Conservation (phyloP, 2,329 filamentous ascomycete species). For the Aspergillus costaricaensis region DNA sequence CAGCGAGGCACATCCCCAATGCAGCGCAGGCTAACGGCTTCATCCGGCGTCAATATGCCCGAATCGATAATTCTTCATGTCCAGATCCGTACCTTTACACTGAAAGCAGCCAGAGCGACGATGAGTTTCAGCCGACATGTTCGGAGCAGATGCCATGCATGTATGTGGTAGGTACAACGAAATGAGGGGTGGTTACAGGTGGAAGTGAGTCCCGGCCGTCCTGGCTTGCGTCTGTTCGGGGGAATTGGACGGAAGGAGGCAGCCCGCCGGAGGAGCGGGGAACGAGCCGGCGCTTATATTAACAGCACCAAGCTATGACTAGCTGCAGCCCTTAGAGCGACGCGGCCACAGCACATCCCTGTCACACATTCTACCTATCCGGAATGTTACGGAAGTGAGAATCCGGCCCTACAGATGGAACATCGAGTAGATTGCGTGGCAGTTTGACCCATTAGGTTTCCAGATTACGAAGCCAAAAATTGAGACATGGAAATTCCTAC, state of each 20-base stretch:
- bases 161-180: too few species aligned
- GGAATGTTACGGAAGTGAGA: too few species aligned
- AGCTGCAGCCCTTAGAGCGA: too few species aligned
- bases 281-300: background rate
- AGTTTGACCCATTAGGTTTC: too few species aligned
- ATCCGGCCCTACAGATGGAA: too few species aligned
- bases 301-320: background rate
- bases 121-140: slow-evolving; percentile 3
- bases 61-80: background rate
- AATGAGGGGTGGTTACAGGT: too few species aligned
- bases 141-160: too few species aligned
- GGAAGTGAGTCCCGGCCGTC: background rate
- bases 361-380: too few species aligned
- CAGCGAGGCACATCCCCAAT: slow-evolving; percentile 34
- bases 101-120: slow-evolving; percentile 29
- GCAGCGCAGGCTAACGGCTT: slow-evolving; percentile 31
- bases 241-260: background rate
- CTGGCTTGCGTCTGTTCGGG: background rate
- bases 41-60: background rate
- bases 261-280: background rate
- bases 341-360: too few species aligned
- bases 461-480: too few species aligned
- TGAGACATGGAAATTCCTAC: too few species aligned
- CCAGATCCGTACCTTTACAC: slow-evolving; percentile 26
- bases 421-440: too few species aligned